Percentiles rank a stretch among this genome's conserved stretches.
phyloP scores from a whole-genome alignment of 331 rosid species.

The Arachis monticola region DNA sequence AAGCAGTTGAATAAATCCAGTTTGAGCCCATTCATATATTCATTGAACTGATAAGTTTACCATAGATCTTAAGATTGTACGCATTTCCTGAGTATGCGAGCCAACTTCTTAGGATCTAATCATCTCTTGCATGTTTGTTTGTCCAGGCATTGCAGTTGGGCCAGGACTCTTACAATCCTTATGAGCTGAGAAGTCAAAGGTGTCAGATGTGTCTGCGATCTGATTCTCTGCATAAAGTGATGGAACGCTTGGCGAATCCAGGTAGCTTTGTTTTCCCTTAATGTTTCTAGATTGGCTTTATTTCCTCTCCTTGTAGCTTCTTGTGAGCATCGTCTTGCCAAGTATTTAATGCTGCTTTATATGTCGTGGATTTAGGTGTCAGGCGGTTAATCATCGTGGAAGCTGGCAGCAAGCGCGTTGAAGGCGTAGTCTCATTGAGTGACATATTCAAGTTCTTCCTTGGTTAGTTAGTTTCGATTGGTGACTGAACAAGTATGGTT shows the following conservation, averaged over 20 bases:
- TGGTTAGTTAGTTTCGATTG: conserved; percentile 54
- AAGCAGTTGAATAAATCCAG: neutral
- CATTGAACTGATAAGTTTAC: conserved; percentile 17
- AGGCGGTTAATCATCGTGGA: conserved; percentile 92
- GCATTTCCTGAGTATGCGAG: neutral
- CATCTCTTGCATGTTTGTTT: conserved; percentile 31
- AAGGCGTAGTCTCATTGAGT: conserved; percentile 83
- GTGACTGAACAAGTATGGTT: conserved; percentile 40
- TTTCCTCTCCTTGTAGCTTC: conserved; percentile 3
- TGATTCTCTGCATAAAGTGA: conserved; percentile 91
- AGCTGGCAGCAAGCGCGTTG: conserved; percentile 98
- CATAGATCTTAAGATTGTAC: neutral
- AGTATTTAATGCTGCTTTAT: conserved; percentile 7
- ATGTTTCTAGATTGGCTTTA: neutral
- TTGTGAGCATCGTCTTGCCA: neutral
- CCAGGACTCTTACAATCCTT: conserved; percentile 67
- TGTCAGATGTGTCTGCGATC: conserved; percentile 96
- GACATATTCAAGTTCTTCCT: conserved; percentile 92
- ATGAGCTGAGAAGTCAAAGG: conserved; percentile 80
- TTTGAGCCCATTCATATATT: neutral
- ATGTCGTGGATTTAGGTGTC: conserved; percentile 63
- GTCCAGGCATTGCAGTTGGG: conserved; percentile 91
- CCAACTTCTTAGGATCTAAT: conserved; percentile 11
- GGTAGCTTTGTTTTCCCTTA: conserved; percentile 47
- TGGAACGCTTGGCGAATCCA: conserved; percentile 93